Evolutionary conservation across 805 yeast genomes (phyloP), one percentile per base, ranked within the genome.

Genomic region (Candida multigemmis): DNA sequence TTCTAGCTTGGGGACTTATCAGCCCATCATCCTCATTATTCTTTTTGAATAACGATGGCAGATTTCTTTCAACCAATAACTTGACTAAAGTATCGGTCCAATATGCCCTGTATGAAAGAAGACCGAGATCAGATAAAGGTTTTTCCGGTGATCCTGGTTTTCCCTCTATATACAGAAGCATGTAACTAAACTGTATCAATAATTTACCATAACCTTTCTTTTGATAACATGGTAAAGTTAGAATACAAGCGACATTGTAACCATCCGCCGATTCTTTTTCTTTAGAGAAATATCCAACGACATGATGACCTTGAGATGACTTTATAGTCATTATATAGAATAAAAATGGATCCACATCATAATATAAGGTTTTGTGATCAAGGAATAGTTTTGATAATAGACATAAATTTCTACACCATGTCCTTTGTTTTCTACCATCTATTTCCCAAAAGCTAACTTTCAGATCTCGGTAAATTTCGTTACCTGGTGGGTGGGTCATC

Each of bases 111-210:
- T 91, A 91, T 4, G 95, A 82, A 16, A 91, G 65, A 17, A 91
- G 64, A 21, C 99, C 99, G 46, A 91, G 65, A 65, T 91, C 98
- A 1, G 95, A 83, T 13, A 91, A 63, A 3, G 99, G 99, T 47
- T 91, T 91, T 55, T 91, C 99, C 0, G 98, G 99, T 0, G 96
- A 85, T 1, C 99, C 99, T 3, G 77, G 74, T 50, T 91, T 91
- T 27, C 79, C 76, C 46, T 91, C 99, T 27, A 76, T 79, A 44
- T 79, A 77, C 3, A 95, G 81, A 22, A 91, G 60, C 60, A 83
- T 93, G 50, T 91, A 91, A 3, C 96, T 84, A 48, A 91, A 89
- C 44, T 89, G 95, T 42, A 91, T 91, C 36, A 91, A 65, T 21
- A 91, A 61, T 40, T 87, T 78, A 35, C 98, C 98, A 51, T 73